Base-by-base conservation (phyloP, 305 asterid species). In the Fraxinus latifolia region DNA sequence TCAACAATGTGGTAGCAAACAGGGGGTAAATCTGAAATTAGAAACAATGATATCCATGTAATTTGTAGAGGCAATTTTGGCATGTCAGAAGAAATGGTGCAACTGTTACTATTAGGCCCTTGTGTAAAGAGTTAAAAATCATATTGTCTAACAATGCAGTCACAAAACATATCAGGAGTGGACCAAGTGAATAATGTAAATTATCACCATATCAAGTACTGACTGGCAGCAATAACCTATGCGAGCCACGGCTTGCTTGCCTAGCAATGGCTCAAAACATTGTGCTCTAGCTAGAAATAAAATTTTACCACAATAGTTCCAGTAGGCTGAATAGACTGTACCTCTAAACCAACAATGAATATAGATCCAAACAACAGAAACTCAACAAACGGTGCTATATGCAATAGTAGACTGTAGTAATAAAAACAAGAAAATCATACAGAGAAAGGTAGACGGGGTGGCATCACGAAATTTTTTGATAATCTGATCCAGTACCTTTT, bases 401-500 rank as follows among this genome's bases (percentile, higher is more conserved):
- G 78, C 79, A 83, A 74, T 33, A 44, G 34, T 6, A 25, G 27
- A 25, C 27, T 25, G 27, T 25, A 60, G 27, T 58, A 44, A 31
- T 50, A 36, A 27, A 17, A 74, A 31, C 77, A 77, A 76, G 53
- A 62, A 82, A 37, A 32, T 36, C 1, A 32, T 15, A 23, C 33
- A 65, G n/a, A 33, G 32, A 60, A 9, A 1, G 15, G 27, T 37
- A 39, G 44, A 23, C 25, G 15, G 44, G 27, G 72, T 3, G 33
- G 32, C 37, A 68, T 23, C 65, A 4, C 9, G 25, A 9, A 32
- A 4, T 12, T 47, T 15, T 5, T 55, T 5, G 74, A 67, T 77
- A 31, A 53, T 32, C 75, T 70, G 74, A 55, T 53, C 42, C 32
- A 71, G 36, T 87, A 93, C 97, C 95, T 90, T 86, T 90, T 76